Evolutionary conservation across 2,329 filamentous ascomycete species (phyloP), one percentile per base, ranked within the genome.

Genomic region (Cadophora sp.): DNA sequence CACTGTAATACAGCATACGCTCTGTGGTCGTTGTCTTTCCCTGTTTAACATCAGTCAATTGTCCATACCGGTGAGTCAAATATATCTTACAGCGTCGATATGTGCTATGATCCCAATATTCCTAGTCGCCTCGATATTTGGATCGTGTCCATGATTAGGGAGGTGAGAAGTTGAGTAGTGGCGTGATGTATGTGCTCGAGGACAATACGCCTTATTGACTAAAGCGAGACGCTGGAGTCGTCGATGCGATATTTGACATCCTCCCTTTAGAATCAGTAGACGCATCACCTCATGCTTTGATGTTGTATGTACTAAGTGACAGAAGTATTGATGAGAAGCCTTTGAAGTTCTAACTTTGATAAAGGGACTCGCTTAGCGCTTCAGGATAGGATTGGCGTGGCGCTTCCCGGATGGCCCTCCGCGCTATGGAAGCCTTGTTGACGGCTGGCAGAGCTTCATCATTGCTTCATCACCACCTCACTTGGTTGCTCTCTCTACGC

Each of bases 51-150:
- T 73, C 1, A 74, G 66, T 19, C 5, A 46, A 59, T 60, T 58
- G 19, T 51, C 0, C 7, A 31, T 9, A 26, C 31, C 8, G 9
- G n/a, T 24, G 19, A 14, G 7, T 19, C 19, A n/a, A 16, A 14
- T 1, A 22, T 2, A 3, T 80, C 84, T 73, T 78, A 88, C 86
- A 66, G 96, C 96, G 89, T 98, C 96, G 72, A 99, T 97, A 80
- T 99, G 96, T 68, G 96, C 96, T 79, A 99, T 97, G 74, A 99
- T 98, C 70, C 96, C 96, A 78, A 99, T 97, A 78, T 99, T 99
- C 74, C 95, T 87, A 62, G 94, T 96, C 75, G 87, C 87, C 48
- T 87, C 69, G 55, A 75, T 68, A 53, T 58, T 65, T 2, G 70
- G 69, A 60, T 75, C 72, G 67, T 74, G 68, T 55, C 70, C 60